Evolutionary conservation across 2,329 filamentous ascomycete genomes (phyloP), one percentile per base, ranked within the genome.

Genomic region (Fusarium longipes): DNA sequence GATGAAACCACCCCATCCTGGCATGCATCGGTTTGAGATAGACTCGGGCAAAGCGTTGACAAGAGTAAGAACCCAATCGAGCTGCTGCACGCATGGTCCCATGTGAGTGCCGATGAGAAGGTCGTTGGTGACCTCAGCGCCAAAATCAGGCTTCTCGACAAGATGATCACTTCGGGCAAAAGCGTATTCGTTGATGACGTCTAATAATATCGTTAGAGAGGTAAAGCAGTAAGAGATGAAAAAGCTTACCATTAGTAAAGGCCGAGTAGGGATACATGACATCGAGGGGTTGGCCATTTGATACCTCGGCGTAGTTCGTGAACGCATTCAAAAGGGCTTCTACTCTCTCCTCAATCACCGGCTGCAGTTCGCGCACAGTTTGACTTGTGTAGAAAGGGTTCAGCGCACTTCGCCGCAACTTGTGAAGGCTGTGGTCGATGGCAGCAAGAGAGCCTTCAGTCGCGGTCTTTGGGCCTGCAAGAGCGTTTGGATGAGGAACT

Each of bases 151-250:
- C 51, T 70, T 67, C 58, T 79, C 76, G 43, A 78, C 76, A 14
- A 79, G 62, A 32, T 77, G 76, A 24, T 77, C 74, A 53, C 71
- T 76, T 50, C 75, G 70, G 56, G 77, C 75, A 72, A 80, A 80
- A 22, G 77, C 75, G 60, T 80, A 80, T 68, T 80, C 78, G 56
- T 79, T 79, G 40, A 80, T 79, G 32, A 79, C 75, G 53, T 80
- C 77, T 78, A 24, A n/a, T 9, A 8, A 18, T 1, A 15, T 6
- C 25, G 20, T 67, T 57, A 70, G 59, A 20, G 17, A 8, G 35
- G 27, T 2, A 1, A 7, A 17, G 6, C 6, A 5, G 8, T 6
- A 14, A 1, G 3, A 40, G 6, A 52, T 10, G 22, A 33, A 7
- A 15, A 44, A 27, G 14, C 68, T 30, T 48, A 78, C 77, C 78